These are phyloP conservation scores for Aureobasidium sp. DNA, from an alignment of 2,329 filamentous ascomycete genomes.

Conservation along the genomic window DNA sequence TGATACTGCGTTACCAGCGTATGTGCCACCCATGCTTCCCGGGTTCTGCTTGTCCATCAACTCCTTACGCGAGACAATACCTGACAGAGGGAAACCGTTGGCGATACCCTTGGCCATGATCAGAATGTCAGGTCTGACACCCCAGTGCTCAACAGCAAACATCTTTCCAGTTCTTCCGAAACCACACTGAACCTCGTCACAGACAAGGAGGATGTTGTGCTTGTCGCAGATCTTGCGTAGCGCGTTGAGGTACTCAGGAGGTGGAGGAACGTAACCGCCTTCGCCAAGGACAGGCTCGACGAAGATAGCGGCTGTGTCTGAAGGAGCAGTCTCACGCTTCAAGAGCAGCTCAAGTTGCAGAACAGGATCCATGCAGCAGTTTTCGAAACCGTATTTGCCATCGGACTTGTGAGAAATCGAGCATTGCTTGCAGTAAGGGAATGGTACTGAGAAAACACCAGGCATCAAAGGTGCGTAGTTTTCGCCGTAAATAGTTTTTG, in stretches of 20 bases:
- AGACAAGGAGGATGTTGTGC: conserved; percentile 38
- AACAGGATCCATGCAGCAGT: conserved; percentile 35
- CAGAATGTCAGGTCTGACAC: conserved; percentile 38
- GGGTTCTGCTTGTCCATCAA: conserved; percentile 33
- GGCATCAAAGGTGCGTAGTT: conserved; percentile 33
- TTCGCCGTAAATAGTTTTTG: conserved; percentile 32
- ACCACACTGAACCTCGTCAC: conserved; percentile 39
- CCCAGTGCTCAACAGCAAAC: conserved; percentile 39
- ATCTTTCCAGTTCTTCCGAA: conserved; percentile 40
- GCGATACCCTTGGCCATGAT: conserved; percentile 32
- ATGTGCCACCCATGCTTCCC: conserved; percentile 34
- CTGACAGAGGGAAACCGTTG: conserved; percentile 24
- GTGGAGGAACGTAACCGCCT: conserved; percentile 32
- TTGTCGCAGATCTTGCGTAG: conserved; percentile 38
- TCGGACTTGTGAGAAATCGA: conserved; percentile 26
- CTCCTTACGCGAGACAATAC: conserved; percentile 27
- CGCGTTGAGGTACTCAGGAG: conserved; percentile 29
- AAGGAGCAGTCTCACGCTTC: conserved; percentile 30
- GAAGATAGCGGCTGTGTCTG: conserved; percentile 32
- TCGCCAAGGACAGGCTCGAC: conserved; percentile 33
- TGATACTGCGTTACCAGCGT: conserved; percentile 33
- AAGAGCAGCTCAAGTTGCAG: conserved; percentile 30
- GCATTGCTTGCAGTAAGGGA: conserved; percentile 35
- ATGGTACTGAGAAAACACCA: conserved; percentile 32
- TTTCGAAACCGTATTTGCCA: conserved; percentile 29